Evolutionary conservation across 345 rosid genomes (phyloP).

Genomic region (Lenwebbia sp.): DNA sequence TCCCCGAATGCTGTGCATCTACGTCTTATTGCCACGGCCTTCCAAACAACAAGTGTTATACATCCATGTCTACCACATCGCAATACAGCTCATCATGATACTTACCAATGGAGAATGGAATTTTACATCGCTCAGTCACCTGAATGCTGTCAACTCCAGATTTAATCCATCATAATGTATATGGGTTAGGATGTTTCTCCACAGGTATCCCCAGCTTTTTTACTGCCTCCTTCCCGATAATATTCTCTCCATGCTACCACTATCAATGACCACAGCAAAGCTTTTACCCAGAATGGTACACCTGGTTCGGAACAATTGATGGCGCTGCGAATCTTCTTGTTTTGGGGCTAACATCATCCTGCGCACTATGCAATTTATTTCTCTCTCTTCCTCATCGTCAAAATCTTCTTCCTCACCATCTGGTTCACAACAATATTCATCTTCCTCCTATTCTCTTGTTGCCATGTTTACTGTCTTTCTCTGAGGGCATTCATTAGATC

Average conservation of each 20-base stretch:
- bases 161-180: not conserved
- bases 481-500: not conserved
- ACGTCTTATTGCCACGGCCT: not conserved
- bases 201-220: not conserved
- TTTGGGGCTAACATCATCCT: not conserved
- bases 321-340: not conserved
- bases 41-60: not conserved
- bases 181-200: not conserved
- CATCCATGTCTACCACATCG: not conserved
- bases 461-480: not conserved
- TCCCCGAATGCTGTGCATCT: not conserved
- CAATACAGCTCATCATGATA: not conserved
- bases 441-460: not conserved
- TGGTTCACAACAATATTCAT: not conserved
- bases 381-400: not conserved
- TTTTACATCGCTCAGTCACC: not conserved
- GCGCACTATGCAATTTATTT: not conserved
- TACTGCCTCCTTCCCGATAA: not conserved
- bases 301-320: not conserved
- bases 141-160: not conserved
- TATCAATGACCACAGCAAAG: not conserved
- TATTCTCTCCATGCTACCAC: not conserved
- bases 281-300: not conserved
- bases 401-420: not conserved
- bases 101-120: not conserved